Base-by-base conservation (phyloP, 1,139 yeast genomes). In the Sugiyamaella neomexicana region DNA sequence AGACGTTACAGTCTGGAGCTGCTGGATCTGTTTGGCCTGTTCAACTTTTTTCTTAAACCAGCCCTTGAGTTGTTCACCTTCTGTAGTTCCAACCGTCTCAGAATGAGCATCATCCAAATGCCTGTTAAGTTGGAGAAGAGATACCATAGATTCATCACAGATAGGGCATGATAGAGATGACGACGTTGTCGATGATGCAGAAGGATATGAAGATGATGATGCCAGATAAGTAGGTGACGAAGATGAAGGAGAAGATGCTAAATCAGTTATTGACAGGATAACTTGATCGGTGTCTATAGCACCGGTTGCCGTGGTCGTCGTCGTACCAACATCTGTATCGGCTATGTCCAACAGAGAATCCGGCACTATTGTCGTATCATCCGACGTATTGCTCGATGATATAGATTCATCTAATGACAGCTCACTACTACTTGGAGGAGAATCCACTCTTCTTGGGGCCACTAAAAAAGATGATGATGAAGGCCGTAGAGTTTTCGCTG, bases 51-150 rank as follows among this genome's bases (percentile, higher is more conserved):
- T 62, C 50, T 59, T 55, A 56, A 76, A 66, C 80, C 80, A 76
- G 10, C 73, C 66, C 54, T 67, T 69, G 32, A 75, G 63, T 50
- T 75, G 76, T 15, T 71, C 72, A 50, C 72, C 74, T 32, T 62
- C 63, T 9, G 55, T 60, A 48, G 58, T 56, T 16, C 15, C 29
- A 5, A 62, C 67, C 40, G 64, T 68, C 38, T 74, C 72, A 1
- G 73, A 69, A 67, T 89, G 97, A 3, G 70, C 78, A 56, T 80
- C 87, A 65, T 89, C 96, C 29, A 89, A 72, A 66, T 89, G 96
- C 46, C 78, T 76, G 66, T 87, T 87, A 58, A 89, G 73, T 58
- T 82, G 86, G 16, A 67, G 60, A 45, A 87, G 70, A 10, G 80
- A 76, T 6, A 80, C 70, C 86, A 86, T 83, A 1, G 72, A 58